Conservation (phyloP, 208 protist genomes). For the Leishmania braziliensis region DNA sequence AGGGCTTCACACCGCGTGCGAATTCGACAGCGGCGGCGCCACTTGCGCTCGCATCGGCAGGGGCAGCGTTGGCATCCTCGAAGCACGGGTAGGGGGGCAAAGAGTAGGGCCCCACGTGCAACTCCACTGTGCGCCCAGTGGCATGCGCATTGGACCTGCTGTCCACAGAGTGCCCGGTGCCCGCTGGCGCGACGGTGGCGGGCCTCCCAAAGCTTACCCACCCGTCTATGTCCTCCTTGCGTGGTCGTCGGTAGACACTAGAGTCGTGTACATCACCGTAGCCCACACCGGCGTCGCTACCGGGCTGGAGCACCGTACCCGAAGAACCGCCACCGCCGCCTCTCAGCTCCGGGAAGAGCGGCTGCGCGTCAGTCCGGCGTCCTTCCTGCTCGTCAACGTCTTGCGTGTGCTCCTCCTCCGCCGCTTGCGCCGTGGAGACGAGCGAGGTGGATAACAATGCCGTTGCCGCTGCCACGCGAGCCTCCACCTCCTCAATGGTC, state of each 20-base stretch:
- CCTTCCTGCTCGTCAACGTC: constrained; percentile 19
- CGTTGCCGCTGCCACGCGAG: constrained; percentile 16
- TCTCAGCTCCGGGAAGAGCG: constrained; percentile 50
- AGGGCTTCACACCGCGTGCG: constrained; percentile 4
- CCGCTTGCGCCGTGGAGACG: constrained; percentile 8
- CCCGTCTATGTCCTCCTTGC: constrained; percentile 31
- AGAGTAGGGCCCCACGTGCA: constrained; percentile 16
- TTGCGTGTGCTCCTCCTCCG: neutral
- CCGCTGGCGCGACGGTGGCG: neutral
- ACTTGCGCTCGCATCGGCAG: neutral
- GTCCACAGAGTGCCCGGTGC: neutral
- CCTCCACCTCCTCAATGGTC: constrained; percentile 23
- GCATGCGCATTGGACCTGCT: neutral
- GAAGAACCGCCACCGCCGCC: neutral
- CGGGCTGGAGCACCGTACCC: neutral
- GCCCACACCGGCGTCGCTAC: neutral
- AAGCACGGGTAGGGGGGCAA: constrained; percentile 60
- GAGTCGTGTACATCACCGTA: neutral
- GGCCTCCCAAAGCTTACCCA: constrained; percentile 37
- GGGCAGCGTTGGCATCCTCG: constrained; percentile 9
- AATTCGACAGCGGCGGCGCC: neutral
- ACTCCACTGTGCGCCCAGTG: constrained; percentile 17
- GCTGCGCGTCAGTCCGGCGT: constrained; percentile 54
- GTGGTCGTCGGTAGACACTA: constrained; percentile 2
- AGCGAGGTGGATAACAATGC: neutral